phyloP scores from a whole-genome alignment of 2,329 filamentous ascomycete genomes.

The Capronia epimyces region DNA sequence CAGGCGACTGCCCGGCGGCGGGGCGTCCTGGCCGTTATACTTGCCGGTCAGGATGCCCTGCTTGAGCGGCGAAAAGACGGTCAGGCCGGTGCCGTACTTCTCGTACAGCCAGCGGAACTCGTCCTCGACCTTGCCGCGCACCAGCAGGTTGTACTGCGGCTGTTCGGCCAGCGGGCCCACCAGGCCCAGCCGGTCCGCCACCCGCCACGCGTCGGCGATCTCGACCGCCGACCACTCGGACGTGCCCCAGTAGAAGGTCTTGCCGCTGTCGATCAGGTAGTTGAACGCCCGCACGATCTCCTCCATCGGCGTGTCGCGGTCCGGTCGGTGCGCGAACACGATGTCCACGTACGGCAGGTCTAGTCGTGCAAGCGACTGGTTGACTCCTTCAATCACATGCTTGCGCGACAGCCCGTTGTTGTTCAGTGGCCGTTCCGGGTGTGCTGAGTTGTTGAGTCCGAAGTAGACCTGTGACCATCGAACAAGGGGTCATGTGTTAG shows the following conservation, averaged over 20 bases:
- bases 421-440: slow-evolving; percentile 47
- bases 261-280: slow-evolving; percentile 62
- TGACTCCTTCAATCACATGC: slow-evolving; percentile 62
- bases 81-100: slow-evolving; percentile 57
- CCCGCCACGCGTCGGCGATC: slow-evolving; percentile 58
- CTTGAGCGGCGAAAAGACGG: slow-evolving; percentile 59
- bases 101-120: slow-evolving; percentile 58
- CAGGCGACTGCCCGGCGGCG: slow-evolving; percentile 56
- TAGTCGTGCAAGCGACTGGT: slow-evolving; percentile 55
- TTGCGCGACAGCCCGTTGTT: slow-evolving; percentile 65
- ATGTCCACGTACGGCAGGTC: slow-evolving; percentile 65
- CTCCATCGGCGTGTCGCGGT: slow-evolving; percentile 63
- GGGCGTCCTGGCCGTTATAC: slow-evolving; percentile 53
- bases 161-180: slow-evolving; percentile 63
- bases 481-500: no score
- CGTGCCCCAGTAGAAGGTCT: slow-evolving; percentile 67
- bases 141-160: slow-evolving; percentile 62
- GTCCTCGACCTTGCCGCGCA: slow-evolving; percentile 56
- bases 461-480: no score
- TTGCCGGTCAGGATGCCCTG: slow-evolving; percentile 61
- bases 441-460: no score
- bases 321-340: slow-evolving; percentile 65
- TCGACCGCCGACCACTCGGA: slow-evolving; percentile 65
- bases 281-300: slow-evolving; percentile 69
- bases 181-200: slow-evolving; percentile 56